Base-by-base conservation (phyloP, 495 filamentous ascomycete genomes). In the Penicillium simplicissimum region DNA sequence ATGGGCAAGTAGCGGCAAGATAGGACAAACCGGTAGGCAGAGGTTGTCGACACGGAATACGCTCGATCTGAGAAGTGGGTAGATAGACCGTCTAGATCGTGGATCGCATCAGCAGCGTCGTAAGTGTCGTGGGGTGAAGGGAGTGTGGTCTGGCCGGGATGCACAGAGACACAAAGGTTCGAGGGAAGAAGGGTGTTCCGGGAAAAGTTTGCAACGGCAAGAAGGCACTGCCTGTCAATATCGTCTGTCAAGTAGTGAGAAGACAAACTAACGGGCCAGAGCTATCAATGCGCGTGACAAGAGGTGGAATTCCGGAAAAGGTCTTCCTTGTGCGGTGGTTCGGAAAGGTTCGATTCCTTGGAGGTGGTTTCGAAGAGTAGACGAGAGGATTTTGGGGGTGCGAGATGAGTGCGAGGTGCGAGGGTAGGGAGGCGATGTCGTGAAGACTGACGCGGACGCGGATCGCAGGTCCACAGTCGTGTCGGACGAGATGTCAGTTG, bases 61-160 rank as follows among this genome's bases (percentile, higher is more conserved):
- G 52, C 52, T 57, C 40, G 60, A 43, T 40, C 17, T 55, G 48
- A 55, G 40, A 59, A 40, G 17, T 51, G 34, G 51, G 34, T 37
- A 37, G 31, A 57, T 60, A 37, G 53, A 57, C 38, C 47, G 60
- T 67, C 58, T 75, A 72, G 54, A 68, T 59, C 69, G 62, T 72
- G 49, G 62, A 71, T 73, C 64, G 74, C 75, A 76, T 75, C 55
- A 60, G 60, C 67, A 61, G 56, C 38, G 45, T 36, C 13, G 59
- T 59, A 52, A 49, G 54, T 19, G 23, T 58, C 52, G 21, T 51
- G 28, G 15, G 17, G 8, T 35, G 25, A 57, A 42, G n/a, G 54
- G 28, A 33, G 21, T 45, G 34, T 37, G 51, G 58, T 60, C 58
- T 57, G 42, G 59, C 45, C 21, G 34, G 51, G 52, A 58, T 47